Evolutionary conservation across 768 basidiomycete genomes (phyloP).

Genomic region (Phanerochaete sordida): DNA sequence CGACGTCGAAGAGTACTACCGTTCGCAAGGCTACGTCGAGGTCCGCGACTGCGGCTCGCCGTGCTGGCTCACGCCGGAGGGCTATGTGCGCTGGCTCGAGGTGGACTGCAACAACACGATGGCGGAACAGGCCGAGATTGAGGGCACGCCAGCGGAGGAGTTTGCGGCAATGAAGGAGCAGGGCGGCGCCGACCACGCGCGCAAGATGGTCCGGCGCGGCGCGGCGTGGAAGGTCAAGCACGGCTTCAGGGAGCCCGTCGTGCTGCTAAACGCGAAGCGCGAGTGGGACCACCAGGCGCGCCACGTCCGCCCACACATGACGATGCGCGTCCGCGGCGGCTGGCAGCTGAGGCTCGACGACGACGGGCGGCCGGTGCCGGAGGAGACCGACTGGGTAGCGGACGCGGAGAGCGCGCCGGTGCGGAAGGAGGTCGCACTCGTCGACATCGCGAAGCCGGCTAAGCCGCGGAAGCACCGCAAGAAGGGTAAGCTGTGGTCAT

Average conservation of each 20-base stretch:
- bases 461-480: conserved; percentile 43
- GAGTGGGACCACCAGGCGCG: background rate
- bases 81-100: background rate
- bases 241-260: background rate
- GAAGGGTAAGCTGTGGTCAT: conserved; percentile 32
- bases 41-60: background rate
- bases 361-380: background rate
- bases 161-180: background rate
- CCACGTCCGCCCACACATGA: background rate
- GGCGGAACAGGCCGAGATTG: background rate
- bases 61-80: background rate
- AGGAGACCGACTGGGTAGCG: conserved; percentile 7
- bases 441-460: conserved; percentile 22
- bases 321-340: background rate
- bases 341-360: conserved; percentile 6
- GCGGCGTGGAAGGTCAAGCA: background rate
- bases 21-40: background rate
- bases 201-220: background rate
- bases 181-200: background rate
- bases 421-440: conserved; percentile 21
- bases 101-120: background rate
- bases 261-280: background rate
- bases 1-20: background rate
- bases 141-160: background rate
- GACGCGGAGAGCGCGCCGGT: conserved; percentile 14